Evolutionary conservation across 768 basidiomycete species (phyloP).

Genomic region (Kwoniella botswanensis): DNA sequence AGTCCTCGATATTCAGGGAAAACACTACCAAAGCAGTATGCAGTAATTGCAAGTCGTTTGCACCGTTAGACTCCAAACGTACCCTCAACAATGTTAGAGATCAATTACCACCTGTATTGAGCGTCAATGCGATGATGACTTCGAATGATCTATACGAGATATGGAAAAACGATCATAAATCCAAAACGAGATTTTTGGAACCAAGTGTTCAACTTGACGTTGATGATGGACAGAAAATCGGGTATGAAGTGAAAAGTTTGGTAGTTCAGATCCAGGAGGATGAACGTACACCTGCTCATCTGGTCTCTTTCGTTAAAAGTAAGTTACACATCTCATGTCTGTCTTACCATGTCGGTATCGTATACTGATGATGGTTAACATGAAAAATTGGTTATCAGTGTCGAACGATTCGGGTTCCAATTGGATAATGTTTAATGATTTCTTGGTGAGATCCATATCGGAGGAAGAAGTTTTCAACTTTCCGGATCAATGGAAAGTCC

Average conservation of each 20-base stretch:
- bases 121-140: slow-evolving; percentile 81
- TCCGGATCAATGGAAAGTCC: slow-evolving; percentile 91
- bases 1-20: slow-evolving; percentile 76
- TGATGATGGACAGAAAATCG: slow-evolving; percentile 32
- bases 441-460: slow-evolving; percentile 79
- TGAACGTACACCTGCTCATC: slow-evolving; percentile 75
- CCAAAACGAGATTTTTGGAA: slow-evolving; percentile 36
- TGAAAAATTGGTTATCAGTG: background rate
- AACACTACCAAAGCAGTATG: slow-evolving; percentile 87
- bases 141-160: slow-evolving; percentile 72
- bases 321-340: slow-evolving; percentile 32
- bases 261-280: slow-evolving; percentile 73
- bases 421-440: slow-evolving; percentile 98
- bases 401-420: slow-evolving; percentile 49
- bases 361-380: background rate
- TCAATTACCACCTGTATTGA: slow-evolving; percentile 78
- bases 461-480: slow-evolving; percentile 89
- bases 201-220: slow-evolving; percentile 22
- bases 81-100: slow-evolving; percentile 62
- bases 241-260: slow-evolving; percentile 66
- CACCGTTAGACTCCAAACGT: slow-evolving; percentile 74
- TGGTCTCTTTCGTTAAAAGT: slow-evolving; percentile 88
- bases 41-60: slow-evolving; percentile 76
- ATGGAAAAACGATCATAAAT: slow-evolving; percentile 69
- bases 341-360: background rate